These are phyloP conservation scores for Jaapia argillacea DNA, from an alignment of 768 basidiomycete species.

Conservation along the genomic window DNA sequence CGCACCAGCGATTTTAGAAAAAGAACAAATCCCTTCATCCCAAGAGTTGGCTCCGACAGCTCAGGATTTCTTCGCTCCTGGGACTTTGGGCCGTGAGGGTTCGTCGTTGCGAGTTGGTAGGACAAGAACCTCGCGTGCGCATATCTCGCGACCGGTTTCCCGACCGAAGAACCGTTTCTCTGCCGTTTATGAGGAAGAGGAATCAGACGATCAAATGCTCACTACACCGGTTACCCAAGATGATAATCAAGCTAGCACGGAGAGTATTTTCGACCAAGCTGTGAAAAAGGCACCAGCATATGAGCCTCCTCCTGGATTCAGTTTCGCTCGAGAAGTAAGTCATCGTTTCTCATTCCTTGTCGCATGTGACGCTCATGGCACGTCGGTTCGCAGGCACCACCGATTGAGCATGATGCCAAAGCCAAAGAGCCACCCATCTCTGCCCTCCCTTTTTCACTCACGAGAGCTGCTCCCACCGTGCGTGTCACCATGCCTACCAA, in stretches of 20 bases:
- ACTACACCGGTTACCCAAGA: conserved; percentile 24
- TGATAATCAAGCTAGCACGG: conserved; percentile 31
- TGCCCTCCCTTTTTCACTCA: conserved; percentile 55
- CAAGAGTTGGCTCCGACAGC: conserved; percentile 12
- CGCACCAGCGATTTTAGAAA: conserved; percentile 14
- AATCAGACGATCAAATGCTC: conserved; percentile 24
- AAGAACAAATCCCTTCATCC: conserved; percentile 9
- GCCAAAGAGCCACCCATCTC: conserved; percentile 61
- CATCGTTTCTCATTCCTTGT: neutral
- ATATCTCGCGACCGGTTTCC: conserved; percentile 28
- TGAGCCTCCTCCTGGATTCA: conserved; percentile 53
- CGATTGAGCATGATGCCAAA: conserved; percentile 28
- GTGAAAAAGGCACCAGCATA: conserved; percentile 47
- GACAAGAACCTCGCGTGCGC: conserved; percentile 42
- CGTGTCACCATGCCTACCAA: conserved; percentile 5
- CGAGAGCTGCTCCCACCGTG: conserved; percentile 18
- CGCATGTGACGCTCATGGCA: neutral
- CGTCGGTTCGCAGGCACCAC: conserved; percentile 8
- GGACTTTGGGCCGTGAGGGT: conserved; percentile 17
- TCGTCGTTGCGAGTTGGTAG: conserved; percentile 65
- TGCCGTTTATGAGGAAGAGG: conserved; percentile 47
- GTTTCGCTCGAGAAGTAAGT: conserved; percentile 52
- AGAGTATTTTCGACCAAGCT: conserved; percentile 42
- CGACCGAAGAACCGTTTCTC: conserved; percentile 51
- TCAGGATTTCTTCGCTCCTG: conserved; percentile 9